Base-by-base conservation (phyloP, 139 green algal species). In the Zygnema circumcarinatum region DNA sequence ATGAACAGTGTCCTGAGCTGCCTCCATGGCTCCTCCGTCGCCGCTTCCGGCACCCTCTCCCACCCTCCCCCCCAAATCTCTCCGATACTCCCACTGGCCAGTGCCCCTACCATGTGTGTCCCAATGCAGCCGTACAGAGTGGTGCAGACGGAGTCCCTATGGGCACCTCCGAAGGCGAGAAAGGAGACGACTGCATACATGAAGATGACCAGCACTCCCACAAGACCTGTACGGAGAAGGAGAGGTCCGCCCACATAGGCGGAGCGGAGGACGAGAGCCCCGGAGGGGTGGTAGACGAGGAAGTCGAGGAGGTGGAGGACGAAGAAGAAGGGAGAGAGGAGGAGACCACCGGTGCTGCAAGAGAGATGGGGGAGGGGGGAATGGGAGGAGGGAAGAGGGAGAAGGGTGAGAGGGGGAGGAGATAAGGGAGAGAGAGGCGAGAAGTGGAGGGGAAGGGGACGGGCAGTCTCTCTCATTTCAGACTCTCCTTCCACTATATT, bases 101-200 rank as follows among this genome's bases (percentile, higher is more conserved):
- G 33, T 21, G 74, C 85, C n/a, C 35, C 38, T 32, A 90, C 53
- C 1, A 90, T 62, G 32, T 90, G 85, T 3, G 31, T 35, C 32
- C 79, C 85, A 32, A 90, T 67, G 47, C 85, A 90, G n/a, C 69
- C 79, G 53, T 87, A 90, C 0, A 90, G 79, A 33, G 85, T 90
- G 2, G 56, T 79, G 47, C 85, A 90, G 2, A 36, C 29, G 7
- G 56, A 78, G 41, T 88, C 78, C n/a, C 33, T 16, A 25, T n/a
- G 76, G 36, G 83, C 35, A 2, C 83, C 85, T 33, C 76, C 39
- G 76, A 87, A 90, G 42, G 54, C 47, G 7, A 90, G 11, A 69
- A 85, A 90, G 33, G 40, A 76, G 47, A 79, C 53, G 1, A 90
- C 76, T 0, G 74, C 31, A 42, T 88, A 90, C 53, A 90, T 40